Evolutionary conservation across 768 basidiomycete genomes (phyloP).

Genomic region (Crucibulum laeve): DNA sequence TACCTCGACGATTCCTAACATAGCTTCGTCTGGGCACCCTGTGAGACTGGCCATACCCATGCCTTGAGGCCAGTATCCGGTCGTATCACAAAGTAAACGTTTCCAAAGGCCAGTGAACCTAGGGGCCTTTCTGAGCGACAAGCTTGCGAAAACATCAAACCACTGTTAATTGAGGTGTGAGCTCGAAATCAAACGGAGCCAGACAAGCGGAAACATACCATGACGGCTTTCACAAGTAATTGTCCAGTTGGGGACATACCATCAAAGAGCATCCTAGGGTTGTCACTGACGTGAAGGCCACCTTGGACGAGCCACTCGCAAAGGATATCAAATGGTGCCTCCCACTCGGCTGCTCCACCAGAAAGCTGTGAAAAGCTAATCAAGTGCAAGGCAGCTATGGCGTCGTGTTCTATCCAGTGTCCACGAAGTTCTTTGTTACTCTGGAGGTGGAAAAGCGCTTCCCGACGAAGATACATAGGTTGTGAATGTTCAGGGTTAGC

Average conservation of each 20-base stretch:
- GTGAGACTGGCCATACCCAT: conserved; percentile 65
- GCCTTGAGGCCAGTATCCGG: conserved; percentile 43
- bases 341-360: conserved; percentile 69
- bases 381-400: conserved; percentile 75
- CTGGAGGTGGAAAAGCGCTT: conserved; percentile 60
- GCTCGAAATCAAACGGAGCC: conserved; percentile 1
- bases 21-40: conserved; percentile 75
- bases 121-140: conserved; percentile 57
- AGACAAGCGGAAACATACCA: conserved; percentile 46
- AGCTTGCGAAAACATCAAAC: conserved; percentile 71
- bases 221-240: conserved; percentile 62
- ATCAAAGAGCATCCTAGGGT: conserved; percentile 56
- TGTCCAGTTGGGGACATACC: conserved; percentile 50
- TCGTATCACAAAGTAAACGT: conserved; percentile 52
- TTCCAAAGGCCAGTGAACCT: conserved; percentile 65
- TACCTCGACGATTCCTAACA: conserved; percentile 72
- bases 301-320: conserved; percentile 74
- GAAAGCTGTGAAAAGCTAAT: conserved; percentile 70
- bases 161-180: conserved; percentile 43
- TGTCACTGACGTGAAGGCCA: conserved; percentile 57
- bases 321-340: conserved; percentile 61
- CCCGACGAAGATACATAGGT: conserved; percentile 64
- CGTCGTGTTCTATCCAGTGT: conserved; percentile 61
- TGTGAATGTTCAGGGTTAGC: conserved; percentile 50
- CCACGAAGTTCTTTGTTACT: conserved; percentile 50